Base-by-base conservation (phyloP, 352 stramenopile genomes). In the Pythium scleroteichum region DNA sequence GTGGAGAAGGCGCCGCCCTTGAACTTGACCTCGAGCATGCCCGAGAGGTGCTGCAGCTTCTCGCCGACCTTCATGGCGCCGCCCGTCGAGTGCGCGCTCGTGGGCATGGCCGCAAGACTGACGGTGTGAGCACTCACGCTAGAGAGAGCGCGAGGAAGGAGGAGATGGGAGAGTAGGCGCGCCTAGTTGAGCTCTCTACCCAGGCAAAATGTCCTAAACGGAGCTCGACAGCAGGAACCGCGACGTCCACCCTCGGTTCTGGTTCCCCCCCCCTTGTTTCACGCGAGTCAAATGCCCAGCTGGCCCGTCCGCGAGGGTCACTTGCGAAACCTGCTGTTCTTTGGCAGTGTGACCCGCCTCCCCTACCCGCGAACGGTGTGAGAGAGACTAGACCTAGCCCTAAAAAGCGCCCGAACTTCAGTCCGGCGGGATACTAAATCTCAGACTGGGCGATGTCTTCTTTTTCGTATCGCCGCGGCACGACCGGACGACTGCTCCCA, bases 1-100 rank as follows among this genome's bases (percentile, higher is more conserved):
- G 75, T 87, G 32, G 78, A 78, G 61, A 89, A 89, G 1, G 79
- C 72, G 45, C 79, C 78, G 22, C 69, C 72, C 51, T 87, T 87
- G 68, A 86, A 87, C 62, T 86, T 85, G 60, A 87, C 77, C 56
- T 89, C 79, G 29, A 89, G 70, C 48, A 73, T 76, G 14, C 77
- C 79, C 13, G 73, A 64, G 68, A 86, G 61, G 39, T 73, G 55
- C 66, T 89, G 73, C 41, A 87, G 70, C 7, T 75, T 68, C 49
- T 73, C 71, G 47, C 2, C 26, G 23, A n/a, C 38, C 22, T 26
- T n/a, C 23, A 27, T 57, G 38, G 3, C 2, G 20, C n/a, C n/a
- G n/a, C 44, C 9, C 20, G 44, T 6, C 20, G 22, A 14, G 42
- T 49, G 45, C 3, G 38, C 10, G 29, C 29, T 35, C 29, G 29